phyloP scores from a whole-genome alignment of 2,329 filamentous ascomycete species.

The Calonectria pseudoturangicola region DNA sequence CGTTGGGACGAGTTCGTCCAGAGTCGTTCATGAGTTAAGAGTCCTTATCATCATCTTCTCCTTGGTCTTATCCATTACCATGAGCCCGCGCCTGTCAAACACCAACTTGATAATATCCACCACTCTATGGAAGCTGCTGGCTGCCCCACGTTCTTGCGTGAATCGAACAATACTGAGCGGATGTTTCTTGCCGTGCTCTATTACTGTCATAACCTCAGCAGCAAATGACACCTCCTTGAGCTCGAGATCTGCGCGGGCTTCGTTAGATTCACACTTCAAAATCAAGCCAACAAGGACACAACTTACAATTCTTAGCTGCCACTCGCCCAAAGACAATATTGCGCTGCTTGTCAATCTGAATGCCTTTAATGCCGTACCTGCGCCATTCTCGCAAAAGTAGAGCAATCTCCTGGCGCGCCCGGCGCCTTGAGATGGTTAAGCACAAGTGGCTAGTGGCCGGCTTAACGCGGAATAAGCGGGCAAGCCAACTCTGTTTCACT shows the following conservation, averaged over 20 bases:
- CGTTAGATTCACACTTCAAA: conserved; percentile 46
- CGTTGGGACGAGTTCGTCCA: neutral
- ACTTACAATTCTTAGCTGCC: conserved; percentile 85
- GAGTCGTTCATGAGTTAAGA: conserved; percentile 68
- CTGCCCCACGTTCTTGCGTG: conserved; percentile 93
- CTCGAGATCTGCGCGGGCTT: conserved; percentile 76
- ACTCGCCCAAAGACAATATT: conserved; percentile 89
- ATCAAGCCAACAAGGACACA: neutral
- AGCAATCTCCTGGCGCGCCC: conserved; percentile 85
- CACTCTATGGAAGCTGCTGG: conserved; percentile 90
- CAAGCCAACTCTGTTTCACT: conserved; percentile 89
- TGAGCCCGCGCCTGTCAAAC: conserved; percentile 77
- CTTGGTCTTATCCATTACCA: conserved; percentile 81
- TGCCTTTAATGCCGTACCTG: conserved; percentile 85
- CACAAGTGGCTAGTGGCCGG: conserved; percentile 86
- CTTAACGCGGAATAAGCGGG: conserved; percentile 91
- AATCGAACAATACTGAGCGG: conserved; percentile 89
- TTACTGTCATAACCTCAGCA: conserved; percentile 89
- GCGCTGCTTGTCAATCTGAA: conserved; percentile 85
- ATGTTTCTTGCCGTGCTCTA: conserved; percentile 86
- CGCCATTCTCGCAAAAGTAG: conserved; percentile 87
- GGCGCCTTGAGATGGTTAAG: conserved; percentile 80
- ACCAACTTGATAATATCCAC: conserved; percentile 84
- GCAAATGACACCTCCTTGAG: conserved; percentile 93
- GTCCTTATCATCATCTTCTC: conserved; percentile 85